phyloP scores from a whole-genome alignment of 1,284 basidiomycete species.

The Fomitopsis pinicola region DNA sequence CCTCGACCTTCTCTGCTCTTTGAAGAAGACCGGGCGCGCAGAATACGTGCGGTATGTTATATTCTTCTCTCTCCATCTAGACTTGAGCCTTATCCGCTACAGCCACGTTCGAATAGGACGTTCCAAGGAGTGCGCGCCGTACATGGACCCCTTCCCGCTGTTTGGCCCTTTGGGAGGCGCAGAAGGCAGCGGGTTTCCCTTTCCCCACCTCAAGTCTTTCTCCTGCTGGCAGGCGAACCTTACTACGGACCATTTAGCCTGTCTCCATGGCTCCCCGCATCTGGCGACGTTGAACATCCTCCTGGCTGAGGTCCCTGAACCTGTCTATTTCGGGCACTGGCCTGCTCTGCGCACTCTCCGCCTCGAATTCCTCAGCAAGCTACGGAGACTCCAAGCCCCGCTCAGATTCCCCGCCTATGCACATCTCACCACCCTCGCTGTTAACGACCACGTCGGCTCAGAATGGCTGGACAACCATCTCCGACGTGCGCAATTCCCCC shows the following conservation, averaged over 20 bases:
- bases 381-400: neutral
- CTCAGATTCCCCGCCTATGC: neutral
- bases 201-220: slow-evolving; percentile 3
- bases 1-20: neutral
- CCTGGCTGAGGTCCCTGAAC: neutral
- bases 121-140: neutral
- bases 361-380: neutral
- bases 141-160: neutral
- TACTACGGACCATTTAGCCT: neutral
- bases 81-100: neutral
- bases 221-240: neutral
- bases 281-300: neutral
- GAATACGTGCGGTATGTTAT: slow-evolving; percentile 2
- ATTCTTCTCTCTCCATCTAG: too few relatives aligned
- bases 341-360: slow-evolving; percentile 1
- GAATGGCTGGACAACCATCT: neutral
- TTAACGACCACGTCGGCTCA: neutral
- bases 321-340: neutral
- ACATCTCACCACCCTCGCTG: slow-evolving; percentile 1
- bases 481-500: neutral
- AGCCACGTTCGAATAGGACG: neutral
- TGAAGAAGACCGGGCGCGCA: neutral
- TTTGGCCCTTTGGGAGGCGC: neutral
- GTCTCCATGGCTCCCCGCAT: neutral
- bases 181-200: neutral